These are phyloP conservation scores for Myriangium duriaei DNA, from an alignment of 2,329 filamentous ascomycete genomes.

Conservation along the genomic window DNA sequence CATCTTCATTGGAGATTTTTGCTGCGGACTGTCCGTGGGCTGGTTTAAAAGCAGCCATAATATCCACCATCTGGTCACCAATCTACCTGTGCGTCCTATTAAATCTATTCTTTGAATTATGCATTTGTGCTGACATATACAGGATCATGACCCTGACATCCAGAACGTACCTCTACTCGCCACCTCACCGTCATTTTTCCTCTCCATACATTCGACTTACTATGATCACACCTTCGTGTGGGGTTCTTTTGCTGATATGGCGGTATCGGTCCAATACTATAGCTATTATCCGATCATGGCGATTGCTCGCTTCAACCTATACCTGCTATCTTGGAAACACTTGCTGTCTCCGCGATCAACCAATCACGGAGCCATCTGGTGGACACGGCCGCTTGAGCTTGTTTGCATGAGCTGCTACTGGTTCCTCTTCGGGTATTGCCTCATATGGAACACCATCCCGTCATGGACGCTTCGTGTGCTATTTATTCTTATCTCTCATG, in stretches of 20 bases:
- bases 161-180: slow-evolving; percentile 74
- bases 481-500: slow-evolving; percentile 56
- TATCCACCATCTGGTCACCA: slow-evolving; percentile 55
- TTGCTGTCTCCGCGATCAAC: slow-evolving; percentile 59
- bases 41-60: slow-evolving; percentile 62
- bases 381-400: slow-evolving; percentile 73
- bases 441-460: slow-evolving; percentile 62
- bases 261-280: slow-evolving; percentile 65
- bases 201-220: slow-evolving; percentile 62
- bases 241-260: slow-evolving; percentile 57
- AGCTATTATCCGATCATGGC: slow-evolving; percentile 72
- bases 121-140: slow-evolving; percentile 1
- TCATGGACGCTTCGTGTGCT: slow-evolving; percentile 54
- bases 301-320: slow-evolving; percentile 79
- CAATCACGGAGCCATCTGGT: slow-evolving; percentile 63
- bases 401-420: slow-evolving; percentile 69
- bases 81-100: slow-evolving; percentile 38
- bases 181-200: slow-evolving; percentile 68
- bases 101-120: neutral
- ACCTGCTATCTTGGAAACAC: slow-evolving; percentile 67
- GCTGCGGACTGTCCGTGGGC: slow-evolving; percentile 52
- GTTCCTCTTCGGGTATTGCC: slow-evolving; percentile 73
- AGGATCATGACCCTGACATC: slow-evolving; percentile 29
- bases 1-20: slow-evolving; percentile 52
- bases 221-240: slow-evolving; percentile 72